Evolutionary conservation across 768 basidiomycete genomes (phyloP), one percentile per base, ranked within the genome.

Genomic region (Favolaschia claudopus): DNA sequence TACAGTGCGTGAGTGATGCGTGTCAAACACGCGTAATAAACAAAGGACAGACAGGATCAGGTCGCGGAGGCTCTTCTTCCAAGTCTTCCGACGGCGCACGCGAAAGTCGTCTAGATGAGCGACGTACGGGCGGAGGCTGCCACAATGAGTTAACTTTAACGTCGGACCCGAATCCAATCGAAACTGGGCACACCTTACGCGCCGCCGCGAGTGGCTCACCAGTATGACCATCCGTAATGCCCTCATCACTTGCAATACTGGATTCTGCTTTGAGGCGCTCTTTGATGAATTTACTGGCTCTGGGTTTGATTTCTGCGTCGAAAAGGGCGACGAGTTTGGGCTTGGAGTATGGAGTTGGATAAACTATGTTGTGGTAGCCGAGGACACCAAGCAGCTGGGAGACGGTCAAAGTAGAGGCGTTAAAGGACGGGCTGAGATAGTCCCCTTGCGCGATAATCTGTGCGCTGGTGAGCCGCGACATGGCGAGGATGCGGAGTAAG

Each of bases 141-240:
- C 60, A 63, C 49, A 39, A 55, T 38, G 29, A 62, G 47, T n/a
- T n/a, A n/a, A 40, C 39, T 55, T 34, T 45, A 20, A 60, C 34
- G 19, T 60, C 36, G 27, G 29, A 29, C 4, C 24, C 4, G 43
- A 17, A 22, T 19, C 38, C 43, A 51, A 43, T 20, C 28, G 7
- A 10, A 27, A 34, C 28, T 37, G 17, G 7, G 64, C 71, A 45
- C 50, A 86, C 87, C 77, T 81, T 82, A 44, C 70, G 67, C 45
- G 72, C 76, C 40, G 76, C 79, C 65, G 73, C 78, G 58, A 94
- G 72, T 32, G 83, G 88, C 69, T 82, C 73, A n/a, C 93, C 93
- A 7, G 93, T 93, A n/a, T 87, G 61, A 20, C 93, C 93, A 71
- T 95, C 91, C 34, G 78, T 85, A 49, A 95, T 94, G 5, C 92